These are phyloP conservation scores for Amaranthus tricolor DNA, from an alignment of 179 eudicot genomes.

Conservation along the genomic window DNA sequence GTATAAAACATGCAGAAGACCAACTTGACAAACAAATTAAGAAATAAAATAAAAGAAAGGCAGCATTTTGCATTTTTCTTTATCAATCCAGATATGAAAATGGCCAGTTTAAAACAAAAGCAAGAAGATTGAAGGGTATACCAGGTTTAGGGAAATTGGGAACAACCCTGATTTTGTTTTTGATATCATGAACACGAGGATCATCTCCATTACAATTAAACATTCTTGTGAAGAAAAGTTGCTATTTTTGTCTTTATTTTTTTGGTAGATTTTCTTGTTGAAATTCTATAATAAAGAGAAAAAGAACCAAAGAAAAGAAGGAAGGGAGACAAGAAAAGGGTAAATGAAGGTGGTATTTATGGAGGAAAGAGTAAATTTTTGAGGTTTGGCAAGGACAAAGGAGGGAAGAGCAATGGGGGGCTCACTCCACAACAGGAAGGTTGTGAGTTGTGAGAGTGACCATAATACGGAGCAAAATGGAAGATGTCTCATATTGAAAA, in stretches of 20 bases:
- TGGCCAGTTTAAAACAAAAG: neutral
- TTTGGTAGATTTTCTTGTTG: neutral
- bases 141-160: conserved; percentile 73
- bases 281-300: neutral
- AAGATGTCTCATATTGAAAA: no score
- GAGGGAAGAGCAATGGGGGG: neutral
- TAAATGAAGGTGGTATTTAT: neutral
- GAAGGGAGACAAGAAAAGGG: neutral
- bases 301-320: neutral
- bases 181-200: conserved; percentile 50
- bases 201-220: conserved; percentile 41
- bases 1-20: no score
- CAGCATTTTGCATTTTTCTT: neutral
- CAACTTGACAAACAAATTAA: neutral
- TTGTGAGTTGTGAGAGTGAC: no score
- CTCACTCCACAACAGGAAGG: neutral
- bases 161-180: conserved; percentile 48
- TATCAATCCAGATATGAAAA: neutral
- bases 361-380: neutral
- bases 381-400: no score
- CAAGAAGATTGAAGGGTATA: neutral
- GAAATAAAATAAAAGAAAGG: neutral
- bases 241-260: neutral
- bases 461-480: no score
- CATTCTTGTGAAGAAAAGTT: conserved; percentile 30